Evolutionary conservation across 208 protist genomes (phyloP).

Genomic region (Trichomonas vaginalis): DNA sequence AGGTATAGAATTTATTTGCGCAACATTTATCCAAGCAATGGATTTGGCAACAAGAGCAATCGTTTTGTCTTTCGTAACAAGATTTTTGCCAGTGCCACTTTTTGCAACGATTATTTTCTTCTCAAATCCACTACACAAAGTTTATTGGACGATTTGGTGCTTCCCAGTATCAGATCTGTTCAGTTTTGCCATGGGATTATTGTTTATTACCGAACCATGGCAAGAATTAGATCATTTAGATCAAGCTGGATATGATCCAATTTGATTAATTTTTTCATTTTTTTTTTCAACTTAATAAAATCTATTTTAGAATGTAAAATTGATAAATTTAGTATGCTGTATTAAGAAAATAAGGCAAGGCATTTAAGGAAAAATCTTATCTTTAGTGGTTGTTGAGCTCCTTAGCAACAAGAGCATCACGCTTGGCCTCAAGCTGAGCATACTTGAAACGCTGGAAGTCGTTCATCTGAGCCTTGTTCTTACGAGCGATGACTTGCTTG

Average conservation of each 20-base stretch:
- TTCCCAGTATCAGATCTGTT: background rate
- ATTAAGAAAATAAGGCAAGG: no score
- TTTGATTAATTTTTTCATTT: no score
- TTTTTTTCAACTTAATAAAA: no score
- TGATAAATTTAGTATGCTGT: no score
- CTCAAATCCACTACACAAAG: background rate
- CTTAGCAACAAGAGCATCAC: background rate
- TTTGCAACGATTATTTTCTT: background rate
- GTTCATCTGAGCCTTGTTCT: background rate
- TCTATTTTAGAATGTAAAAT: no score
- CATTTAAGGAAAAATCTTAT: no score
- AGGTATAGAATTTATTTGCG: background rate
- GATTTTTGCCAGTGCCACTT: background rate
- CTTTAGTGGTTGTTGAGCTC: background rate
- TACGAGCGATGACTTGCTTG: background rate
- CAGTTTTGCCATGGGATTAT: background rate
- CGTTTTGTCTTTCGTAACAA: background rate
- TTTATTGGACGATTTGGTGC: background rate
- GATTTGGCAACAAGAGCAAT: background rate
- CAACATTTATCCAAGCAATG: background rate
- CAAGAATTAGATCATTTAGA: background rate
- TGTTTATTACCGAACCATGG: background rate
- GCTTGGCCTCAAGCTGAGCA: background rate
- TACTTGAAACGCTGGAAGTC: slow-evolving; percentile 9
- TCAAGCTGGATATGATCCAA: background rate